Evolutionary conservation across 129 eudicot genomes (phyloP).

Genomic region (Escallonia rubra): DNA sequence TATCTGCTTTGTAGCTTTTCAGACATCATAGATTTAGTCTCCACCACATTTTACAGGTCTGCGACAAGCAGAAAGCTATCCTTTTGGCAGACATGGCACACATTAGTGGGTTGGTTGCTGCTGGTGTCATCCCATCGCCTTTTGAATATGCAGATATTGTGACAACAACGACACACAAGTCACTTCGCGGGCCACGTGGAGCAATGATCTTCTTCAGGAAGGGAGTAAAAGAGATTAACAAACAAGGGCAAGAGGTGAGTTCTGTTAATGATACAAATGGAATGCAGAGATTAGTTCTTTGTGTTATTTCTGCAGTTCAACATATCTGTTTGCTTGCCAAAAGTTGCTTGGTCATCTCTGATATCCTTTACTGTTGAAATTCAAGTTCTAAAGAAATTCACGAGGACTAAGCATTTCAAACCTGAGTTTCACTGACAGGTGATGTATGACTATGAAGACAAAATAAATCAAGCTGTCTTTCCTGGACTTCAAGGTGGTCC

Average conservation of each 20-base stretch:
- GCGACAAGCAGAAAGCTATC: conserved; percentile 88
- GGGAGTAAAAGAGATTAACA: conserved; percentile 86
- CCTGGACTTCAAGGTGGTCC: conserved; percentile 99
- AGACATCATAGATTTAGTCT: conserved; percentile 2
- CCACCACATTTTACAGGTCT: conserved; percentile 41
- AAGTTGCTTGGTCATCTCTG: neutral
- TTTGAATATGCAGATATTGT: conserved; percentile 91
- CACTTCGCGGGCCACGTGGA: conserved; percentile 97
- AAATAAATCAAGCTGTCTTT: conserved; percentile 88
- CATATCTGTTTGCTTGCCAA: neutral
- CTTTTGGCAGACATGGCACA: conserved; percentile 97
- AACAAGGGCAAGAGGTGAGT: conserved; percentile 78
- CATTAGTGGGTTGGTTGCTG: conserved; percentile 91
- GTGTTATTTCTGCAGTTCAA: neutral
- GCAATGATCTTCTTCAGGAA: conserved; percentile 98
- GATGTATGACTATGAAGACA: conserved; percentile 89
- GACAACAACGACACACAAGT: conserved; percentile 92
- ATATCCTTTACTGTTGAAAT: neutral
- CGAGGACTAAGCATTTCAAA: neutral
- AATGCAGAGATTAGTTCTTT: neutral
- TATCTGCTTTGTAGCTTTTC: too few relatives aligned
- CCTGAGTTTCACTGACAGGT: conserved; percentile 37
- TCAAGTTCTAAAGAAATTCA: neutral
- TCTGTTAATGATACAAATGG: neutral
- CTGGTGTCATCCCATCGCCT: conserved; percentile 85